These are phyloP conservation scores for Angophora floribunda DNA, from an alignment of 345 rosid species.

Conservation along the genomic window DNA sequence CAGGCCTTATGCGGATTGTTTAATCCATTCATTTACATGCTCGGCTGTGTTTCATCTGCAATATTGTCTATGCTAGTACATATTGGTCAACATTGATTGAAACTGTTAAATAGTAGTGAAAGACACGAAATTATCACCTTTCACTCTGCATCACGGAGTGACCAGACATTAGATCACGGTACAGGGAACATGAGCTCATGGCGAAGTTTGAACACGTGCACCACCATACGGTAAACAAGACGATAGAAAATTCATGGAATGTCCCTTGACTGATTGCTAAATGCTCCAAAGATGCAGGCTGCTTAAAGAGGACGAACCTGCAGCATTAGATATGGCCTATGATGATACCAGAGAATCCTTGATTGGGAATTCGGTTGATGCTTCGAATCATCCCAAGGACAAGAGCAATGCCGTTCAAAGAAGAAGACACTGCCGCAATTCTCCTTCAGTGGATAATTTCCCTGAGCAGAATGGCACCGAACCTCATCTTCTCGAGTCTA, in stretches of 20 bases:
- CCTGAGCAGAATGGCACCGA: not conserved
- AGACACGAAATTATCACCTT: not conserved
- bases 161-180: not conserved
- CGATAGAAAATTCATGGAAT: not conserved
- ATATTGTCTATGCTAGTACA: not conserved
- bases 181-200: not conserved
- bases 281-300: not conserved
- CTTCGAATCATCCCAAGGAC: not conserved
- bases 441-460: not conserved
- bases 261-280: not conserved
- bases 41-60: not conserved
- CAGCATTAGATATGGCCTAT: conserved; percentile 10
- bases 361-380: conserved; percentile 1
- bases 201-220: not conserved
- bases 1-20: not conserved
- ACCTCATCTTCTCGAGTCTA: not conserved
- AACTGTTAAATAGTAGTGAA: not conserved
- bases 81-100: not conserved
- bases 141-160: not conserved
- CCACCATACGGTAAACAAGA: not conserved
- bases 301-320: not conserved
- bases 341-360: conserved; percentile 20
- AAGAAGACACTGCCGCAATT: conserved; percentile 5
- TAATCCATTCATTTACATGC: not conserved
- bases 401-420: conserved; percentile 13